These are phyloP conservation scores for Chaetomium olivaceum DNA, from an alignment of 2,329 filamentous ascomycete genomes.

Conservation along the genomic window DNA sequence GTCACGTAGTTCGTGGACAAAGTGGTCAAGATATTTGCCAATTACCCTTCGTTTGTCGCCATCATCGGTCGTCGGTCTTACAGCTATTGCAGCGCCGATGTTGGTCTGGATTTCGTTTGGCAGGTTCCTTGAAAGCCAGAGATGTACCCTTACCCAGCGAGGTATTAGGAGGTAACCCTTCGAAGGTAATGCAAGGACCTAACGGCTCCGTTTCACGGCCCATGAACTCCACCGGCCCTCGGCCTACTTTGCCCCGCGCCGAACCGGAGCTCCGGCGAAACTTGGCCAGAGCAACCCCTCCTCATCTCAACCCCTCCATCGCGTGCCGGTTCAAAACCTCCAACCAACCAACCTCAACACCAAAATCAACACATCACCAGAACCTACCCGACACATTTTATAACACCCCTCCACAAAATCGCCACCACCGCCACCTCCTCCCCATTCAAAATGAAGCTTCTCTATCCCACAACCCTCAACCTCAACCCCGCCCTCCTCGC, in stretches of 20 bases:
- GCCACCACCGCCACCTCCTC: background rate
- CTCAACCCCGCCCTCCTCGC: constrained; percentile 57
- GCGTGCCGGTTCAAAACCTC: background rate
- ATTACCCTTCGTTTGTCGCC: no score
- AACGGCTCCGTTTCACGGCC: background rate
- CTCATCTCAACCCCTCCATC: background rate
- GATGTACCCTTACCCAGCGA: background rate
- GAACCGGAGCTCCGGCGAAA: background rate
- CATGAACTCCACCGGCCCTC: constrained; percentile 1
- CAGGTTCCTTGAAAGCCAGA: no score
- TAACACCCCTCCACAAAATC: background rate
- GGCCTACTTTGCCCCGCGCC: constrained; percentile 8
- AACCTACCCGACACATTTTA: background rate
- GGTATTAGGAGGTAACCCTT: no score
- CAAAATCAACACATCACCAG: background rate
- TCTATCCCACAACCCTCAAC: constrained; percentile 64
- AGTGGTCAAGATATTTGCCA: no score
- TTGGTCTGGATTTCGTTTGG: no score
- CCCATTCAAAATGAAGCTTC: constrained; percentile 56
- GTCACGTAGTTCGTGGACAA: no score
- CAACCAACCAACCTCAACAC: background rate
- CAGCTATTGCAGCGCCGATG: no score
- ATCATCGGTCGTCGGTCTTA: no score
- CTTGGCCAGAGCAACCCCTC: constrained; percentile 1
- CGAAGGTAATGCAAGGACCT: no score